Percentiles rank a stretch among this genome's conserved stretches.
Evolutionary conservation across 768 basidiomycete species (phyloP).

Genomic region (Kwoniella sp.): DNA sequence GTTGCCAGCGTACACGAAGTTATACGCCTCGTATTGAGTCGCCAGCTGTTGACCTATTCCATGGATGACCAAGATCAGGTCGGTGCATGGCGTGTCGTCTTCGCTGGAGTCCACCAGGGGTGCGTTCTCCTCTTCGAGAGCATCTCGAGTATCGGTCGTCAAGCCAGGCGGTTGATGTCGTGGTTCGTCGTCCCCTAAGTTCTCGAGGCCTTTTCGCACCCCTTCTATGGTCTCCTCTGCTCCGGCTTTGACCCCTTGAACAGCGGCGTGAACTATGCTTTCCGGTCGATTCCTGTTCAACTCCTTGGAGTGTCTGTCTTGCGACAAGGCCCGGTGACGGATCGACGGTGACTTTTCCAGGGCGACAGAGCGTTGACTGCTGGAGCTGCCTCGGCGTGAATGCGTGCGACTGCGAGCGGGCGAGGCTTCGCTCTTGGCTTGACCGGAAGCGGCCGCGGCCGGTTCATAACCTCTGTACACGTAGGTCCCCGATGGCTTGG

Average conservation of each 20-base stretch:
- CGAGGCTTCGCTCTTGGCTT: slow-evolving; percentile 14
- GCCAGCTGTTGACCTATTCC: slow-evolving; percentile 53
- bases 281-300: slow-evolving; percentile 1
- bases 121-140: slow-evolving; percentile 45
- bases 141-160: slow-evolving; percentile 22
- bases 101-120: slow-evolving; percentile 44
- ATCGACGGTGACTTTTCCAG: slow-evolving; percentile 15
- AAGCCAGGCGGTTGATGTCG: slow-evolving; percentile 2
- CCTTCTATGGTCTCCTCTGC: slow-evolving; percentile 21
- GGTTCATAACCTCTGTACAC: slow-evolving; percentile 52
- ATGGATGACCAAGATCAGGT: slow-evolving; percentile 54
- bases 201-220: slow-evolving; percentile 25
- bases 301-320: background rate
- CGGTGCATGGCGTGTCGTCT: slow-evolving; percentile 50
- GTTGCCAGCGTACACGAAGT: slow-evolving; percentile 53
- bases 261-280: slow-evolving; percentile 14
- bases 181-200: slow-evolving; percentile 19
- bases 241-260: slow-evolving; percentile 13
- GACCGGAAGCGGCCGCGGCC: slow-evolving; percentile 35
- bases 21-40: slow-evolving; percentile 52
- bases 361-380: slow-evolving; percentile 16
- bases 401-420: slow-evolving; percentile 16
- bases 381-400: slow-evolving; percentile 38
- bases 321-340: slow-evolving; percentile 8
- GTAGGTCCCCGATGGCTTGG: slow-evolving; percentile 47